Evolutionary conservation across 225 moss, liverwort and hornwort species (phyloP).

Genomic region (Pleurozium schreberi): DNA sequence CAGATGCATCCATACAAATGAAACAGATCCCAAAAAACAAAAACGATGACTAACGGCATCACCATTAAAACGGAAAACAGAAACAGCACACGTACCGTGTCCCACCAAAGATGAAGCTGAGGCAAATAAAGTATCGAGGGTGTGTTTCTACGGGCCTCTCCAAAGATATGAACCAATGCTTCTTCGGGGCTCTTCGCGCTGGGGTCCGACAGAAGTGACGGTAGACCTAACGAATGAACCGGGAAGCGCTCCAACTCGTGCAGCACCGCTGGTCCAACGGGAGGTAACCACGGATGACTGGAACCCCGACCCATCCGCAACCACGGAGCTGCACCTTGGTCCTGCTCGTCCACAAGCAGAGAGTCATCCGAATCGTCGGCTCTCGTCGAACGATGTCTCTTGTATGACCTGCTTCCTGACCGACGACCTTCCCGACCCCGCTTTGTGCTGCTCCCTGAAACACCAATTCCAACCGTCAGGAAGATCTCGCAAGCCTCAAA

Average conservation of each 20-base stretch:
- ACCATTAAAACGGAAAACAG: neutral
- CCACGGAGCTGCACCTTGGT: constrained; percentile 68
- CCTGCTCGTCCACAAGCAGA: constrained; percentile 67
- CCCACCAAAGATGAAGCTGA: constrained; percentile 86
- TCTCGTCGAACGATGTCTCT: constrained; percentile 55
- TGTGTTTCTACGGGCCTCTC: constrained; percentile 68
- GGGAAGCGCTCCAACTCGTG: constrained; percentile 77
- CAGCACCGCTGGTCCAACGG: constrained; percentile 59
- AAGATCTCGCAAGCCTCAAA: neutral
- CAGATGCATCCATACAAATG: neutral
- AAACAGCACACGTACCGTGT: constrained; percentile 32
- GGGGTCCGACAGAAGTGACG: constrained; percentile 65
- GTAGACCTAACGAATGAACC: constrained; percentile 67
- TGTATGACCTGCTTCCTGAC: constrained; percentile 37
- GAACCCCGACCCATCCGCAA: constrained; percentile 45
- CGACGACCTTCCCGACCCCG: constrained; percentile 64
- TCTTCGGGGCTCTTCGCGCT: constrained; percentile 76
- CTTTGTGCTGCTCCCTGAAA: constrained; percentile 46
- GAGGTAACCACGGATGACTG: constrained; percentile 55
- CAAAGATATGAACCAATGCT: constrained; percentile 71
- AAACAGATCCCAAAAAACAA: neutral
- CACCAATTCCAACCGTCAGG: neutral
- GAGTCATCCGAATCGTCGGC: constrained; percentile 79
- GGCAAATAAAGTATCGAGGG: constrained; percentile 76
- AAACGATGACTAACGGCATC: neutral